Evolutionary conservation across 345 rosid species (phyloP), one percentile per base, ranked within the genome.

Genomic region (Conringia planisiliqua): DNA sequence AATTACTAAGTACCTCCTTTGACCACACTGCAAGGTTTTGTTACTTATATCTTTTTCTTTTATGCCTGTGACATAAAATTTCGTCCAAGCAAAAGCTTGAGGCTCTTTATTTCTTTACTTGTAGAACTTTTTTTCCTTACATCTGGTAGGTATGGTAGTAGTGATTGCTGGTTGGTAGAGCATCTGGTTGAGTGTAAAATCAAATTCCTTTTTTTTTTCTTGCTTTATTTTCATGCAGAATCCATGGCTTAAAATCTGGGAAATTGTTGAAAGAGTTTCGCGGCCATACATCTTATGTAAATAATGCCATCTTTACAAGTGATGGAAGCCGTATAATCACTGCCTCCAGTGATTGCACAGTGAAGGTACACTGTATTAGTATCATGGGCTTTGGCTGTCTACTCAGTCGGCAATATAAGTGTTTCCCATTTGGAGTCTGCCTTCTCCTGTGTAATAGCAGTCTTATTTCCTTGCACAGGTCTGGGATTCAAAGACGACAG

Each of bases 221-320:
- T 47, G 33, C 39, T 43, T 38, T 70, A 22, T 47, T 77, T 48
- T 70, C 43, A 20, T 84, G 84, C 67, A 92, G 99, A 79, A 89
- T 95, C 71, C 99, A 95, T 76, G 99, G 99, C 68, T 80, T 95
- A 60, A 95, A 95, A 81, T 95, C 99, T 56, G 99, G 98, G 35
- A 95, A 92, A 84, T 56, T 90, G 87, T 82, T 95, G 82, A 96
- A 92, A 80, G 98, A 96, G 79, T 96, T 92, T 24, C 92, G 97
- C 18, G 98, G 99, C 56, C 99, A 95, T 68, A 52, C 79, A 3
- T 69, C 79, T 43, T 76, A 86, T 74, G 99, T 95, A 38, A 95
- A 92, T 85, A 87, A 92, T 75, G 99, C 98, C 66, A 88, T 92
- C 81, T 96, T 88, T 79, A 92, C 95, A 24, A 86, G 80, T 79